These are phyloP conservation scores for Mimosa bimucronata DNA, from an alignment of 306 rosid genomes.

Conservation along the genomic window DNA sequence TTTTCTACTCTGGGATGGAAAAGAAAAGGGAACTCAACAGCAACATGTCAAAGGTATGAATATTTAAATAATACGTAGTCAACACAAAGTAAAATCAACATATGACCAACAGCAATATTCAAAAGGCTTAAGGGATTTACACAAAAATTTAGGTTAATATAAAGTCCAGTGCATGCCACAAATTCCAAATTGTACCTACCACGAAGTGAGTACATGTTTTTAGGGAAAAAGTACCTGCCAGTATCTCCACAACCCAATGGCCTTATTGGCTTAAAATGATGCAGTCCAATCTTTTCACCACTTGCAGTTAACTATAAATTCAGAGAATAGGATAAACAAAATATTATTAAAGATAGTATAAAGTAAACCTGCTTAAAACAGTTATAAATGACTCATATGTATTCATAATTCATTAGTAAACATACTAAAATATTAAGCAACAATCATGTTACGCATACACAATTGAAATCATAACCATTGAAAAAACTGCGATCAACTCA, in stretches of 20 bases:
- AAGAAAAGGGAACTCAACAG: too few species aligned
- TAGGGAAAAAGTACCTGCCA: constrained; percentile 68
- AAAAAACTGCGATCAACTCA: not conserved
- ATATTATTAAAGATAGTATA: constrained; percentile 12
- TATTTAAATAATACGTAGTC: not conserved
- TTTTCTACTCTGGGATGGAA: too few species aligned
- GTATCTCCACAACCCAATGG: constrained; percentile 96
- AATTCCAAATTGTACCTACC: not conserved
- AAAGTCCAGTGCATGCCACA: not conserved
- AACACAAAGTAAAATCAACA: constrained; percentile 11
- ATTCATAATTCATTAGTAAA: constrained; percentile 30
- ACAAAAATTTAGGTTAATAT: not conserved
- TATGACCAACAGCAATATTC: not conserved
- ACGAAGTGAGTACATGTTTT: not conserved
- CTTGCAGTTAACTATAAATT: constrained; percentile 56
- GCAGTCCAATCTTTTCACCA: constrained; percentile 74
- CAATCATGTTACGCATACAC: not conserved
- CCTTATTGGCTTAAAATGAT: constrained; percentile 79
- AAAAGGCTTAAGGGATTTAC: not conserved
- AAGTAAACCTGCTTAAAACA: constrained; percentile 18
- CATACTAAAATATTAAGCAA: not conserved
- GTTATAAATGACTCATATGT: constrained; percentile 1
- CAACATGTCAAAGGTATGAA: constrained; percentile 9
- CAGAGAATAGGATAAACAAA: constrained; percentile 28
- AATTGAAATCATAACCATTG: not conserved